A percentile compares a stretch with the other conserved stretches of the same genome.
Evolutionary conservation across 2,329 filamentous ascomycete genomes (phyloP).

Genomic region (Sporothrix pallida): DNA sequence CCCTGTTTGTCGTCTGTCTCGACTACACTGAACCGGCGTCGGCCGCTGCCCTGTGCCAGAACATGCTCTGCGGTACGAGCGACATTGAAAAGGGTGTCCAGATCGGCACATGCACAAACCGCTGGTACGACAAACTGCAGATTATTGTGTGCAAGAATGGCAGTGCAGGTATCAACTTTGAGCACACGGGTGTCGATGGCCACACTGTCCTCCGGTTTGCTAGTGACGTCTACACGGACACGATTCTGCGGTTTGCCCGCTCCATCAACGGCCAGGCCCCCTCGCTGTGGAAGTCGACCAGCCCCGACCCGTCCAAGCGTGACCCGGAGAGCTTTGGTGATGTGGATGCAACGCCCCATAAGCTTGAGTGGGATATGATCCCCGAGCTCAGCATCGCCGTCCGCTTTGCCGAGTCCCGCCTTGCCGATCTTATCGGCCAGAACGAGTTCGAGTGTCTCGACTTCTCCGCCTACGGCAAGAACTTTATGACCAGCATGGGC

Average conservation of each 20-base stretch:
- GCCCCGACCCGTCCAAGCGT: constrained; percentile 89
- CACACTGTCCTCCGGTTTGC: constrained; percentile 97
- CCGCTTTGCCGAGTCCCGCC: constrained; percentile 90
- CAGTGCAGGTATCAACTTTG: constrained; percentile 98
- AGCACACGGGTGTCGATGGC: constrained; percentile 96
- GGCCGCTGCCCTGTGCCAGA: constrained; percentile 87
- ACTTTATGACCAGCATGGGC: constrained; percentile 95
- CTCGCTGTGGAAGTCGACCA: constrained; percentile 86
- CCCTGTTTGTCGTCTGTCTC: constrained; percentile 88
- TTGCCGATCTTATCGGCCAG: constrained; percentile 93
- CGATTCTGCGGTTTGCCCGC: constrained; percentile 90
- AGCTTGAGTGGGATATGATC: constrained; percentile 96
- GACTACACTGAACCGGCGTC: constrained; percentile 88
- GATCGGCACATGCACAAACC: constrained; percentile 95
- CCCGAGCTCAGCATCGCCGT: constrained; percentile 90
- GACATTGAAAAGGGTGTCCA: constrained; percentile 92
- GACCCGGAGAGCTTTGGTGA: constrained; percentile 91
- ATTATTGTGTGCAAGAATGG: constrained; percentile 99
- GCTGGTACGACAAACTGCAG: constrained; percentile 99
- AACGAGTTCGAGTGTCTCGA: constrained; percentile 95
- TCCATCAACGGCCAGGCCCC: constrained; percentile 95
- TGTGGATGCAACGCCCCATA: constrained; percentile 91
- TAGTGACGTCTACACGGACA: constrained; percentile 96
- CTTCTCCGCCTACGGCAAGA: constrained; percentile 89
- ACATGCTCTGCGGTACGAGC: constrained; percentile 97